Evolutionary conservation across 2,329 filamentous ascomycete genomes (phyloP), one percentile per base, ranked within the genome.

Genomic region (Sarocladium brachiariae): DNA sequence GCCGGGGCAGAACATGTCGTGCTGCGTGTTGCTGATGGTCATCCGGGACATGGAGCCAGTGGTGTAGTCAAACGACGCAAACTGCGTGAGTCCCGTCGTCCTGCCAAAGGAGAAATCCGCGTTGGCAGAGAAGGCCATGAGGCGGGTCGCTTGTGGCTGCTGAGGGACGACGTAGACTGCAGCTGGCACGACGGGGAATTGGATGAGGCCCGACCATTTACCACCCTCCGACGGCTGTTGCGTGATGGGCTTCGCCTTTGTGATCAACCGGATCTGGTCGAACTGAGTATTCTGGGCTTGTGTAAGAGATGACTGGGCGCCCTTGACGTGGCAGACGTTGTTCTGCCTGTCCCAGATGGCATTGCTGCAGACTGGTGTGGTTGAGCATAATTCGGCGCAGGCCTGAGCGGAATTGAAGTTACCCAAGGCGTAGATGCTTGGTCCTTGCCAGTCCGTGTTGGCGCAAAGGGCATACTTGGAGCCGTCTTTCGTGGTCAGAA

Each of bases 1-100:
- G 2, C 77, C 78, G 0, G 78, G 76, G 56, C 77, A 80, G 54
- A 78, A 79, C 76, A 78, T 79, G 56, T 78, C 74, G 55, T 78
- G 73, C 3, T 68, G 56, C 0, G 73, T 78, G 52, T 74, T 59
- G 39, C 63, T 60, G 7, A 70, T 61, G 25, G 60, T 61, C 16
- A 58, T 59, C n/a, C 62, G 37, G 16, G 63, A 59, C 8, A 66
- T 53, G 21, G 55, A 52, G 49, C 62, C 59, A 5, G 7, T 8
- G 5, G 7, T 35, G n/a, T 35, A 35, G 33, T 35, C 33, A 14
- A 35, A 35, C 8, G 33, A 10, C 8, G 33, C 33, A n/a, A 35
- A 35, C 16, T 35, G 33, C 9, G 33, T 35, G 33, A 35, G 33
- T 16, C 33, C 33, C 16, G 33, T 35, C 14, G 8, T n/a, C n/a